Evolutionary conservation across 2,329 filamentous ascomycete genomes (phyloP).

Genomic region (Microdochium trichocladiopsis): DNA sequence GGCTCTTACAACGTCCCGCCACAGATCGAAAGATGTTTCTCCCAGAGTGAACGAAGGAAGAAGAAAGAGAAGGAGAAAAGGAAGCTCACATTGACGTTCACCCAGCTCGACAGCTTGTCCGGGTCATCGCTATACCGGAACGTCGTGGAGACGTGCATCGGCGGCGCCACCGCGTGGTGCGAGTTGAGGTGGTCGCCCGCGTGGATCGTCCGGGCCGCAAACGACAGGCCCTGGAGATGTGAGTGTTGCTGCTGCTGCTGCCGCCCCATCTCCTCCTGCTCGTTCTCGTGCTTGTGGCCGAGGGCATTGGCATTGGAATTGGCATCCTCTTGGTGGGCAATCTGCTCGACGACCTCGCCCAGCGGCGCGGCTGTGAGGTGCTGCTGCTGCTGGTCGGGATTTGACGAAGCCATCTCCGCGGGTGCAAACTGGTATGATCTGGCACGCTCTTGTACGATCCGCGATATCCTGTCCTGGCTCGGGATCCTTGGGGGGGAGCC

Average conservation of each 20-base stretch:
- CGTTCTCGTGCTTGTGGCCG: background rate
- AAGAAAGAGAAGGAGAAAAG: background rate
- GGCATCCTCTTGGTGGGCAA: background rate
- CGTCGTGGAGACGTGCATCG: conserved; percentile 86
- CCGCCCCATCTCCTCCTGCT: conserved; percentile 6
- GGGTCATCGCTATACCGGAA: conserved; percentile 76
- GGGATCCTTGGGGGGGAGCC: no score
- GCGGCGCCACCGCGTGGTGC: conserved; percentile 75
- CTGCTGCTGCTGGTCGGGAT: background rate
- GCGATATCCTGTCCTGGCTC: no score
- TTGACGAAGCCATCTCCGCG: background rate
- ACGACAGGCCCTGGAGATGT: conserved; percentile 32
- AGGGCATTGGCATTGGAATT: no score
- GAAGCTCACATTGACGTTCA: conserved; percentile 47
- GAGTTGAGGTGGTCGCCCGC: conserved; percentile 72
- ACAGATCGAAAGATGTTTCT: conserved; percentile 9
- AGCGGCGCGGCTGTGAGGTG: background rate
- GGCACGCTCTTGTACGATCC: no score
- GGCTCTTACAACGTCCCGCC: no score
- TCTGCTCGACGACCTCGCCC: background rate
- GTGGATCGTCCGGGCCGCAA: conserved; percentile 71
- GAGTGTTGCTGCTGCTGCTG: conserved; percentile 20
- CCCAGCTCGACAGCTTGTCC: conserved; percentile 46
- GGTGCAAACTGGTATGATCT: no score
- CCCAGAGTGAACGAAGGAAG: background rate